A percentile compares a stretch with the other conserved stretches of the same genome.
These are phyloP conservation scores for Cyclotella baltica DNA, from an alignment of 108 stramenopile species.

Conservation along the genomic window DNA sequence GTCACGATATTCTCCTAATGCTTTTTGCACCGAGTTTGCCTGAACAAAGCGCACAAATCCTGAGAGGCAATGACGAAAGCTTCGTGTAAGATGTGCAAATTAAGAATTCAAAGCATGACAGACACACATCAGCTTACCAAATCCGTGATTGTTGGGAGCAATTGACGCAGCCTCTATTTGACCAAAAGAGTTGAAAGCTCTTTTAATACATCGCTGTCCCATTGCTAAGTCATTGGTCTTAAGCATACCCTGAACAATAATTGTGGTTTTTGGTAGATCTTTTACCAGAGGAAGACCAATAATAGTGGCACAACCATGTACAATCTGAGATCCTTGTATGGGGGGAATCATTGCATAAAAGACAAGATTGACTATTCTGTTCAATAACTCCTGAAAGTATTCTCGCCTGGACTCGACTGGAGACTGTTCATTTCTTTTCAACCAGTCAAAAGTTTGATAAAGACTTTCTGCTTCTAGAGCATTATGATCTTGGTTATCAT, in stretches of 20 bases:
- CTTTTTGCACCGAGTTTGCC: constrained; percentile 68
- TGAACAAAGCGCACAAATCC: constrained; percentile 72
- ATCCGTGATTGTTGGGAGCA: constrained; percentile 73
- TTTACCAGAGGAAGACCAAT: constrained; percentile 73
- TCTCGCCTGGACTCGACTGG: constrained; percentile 58
- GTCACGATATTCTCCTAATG: constrained; percentile 60
- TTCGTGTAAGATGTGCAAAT: constrained; percentile 1
- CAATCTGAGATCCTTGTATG: constrained; percentile 73
- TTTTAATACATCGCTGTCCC: constrained; percentile 44
- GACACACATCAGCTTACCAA: constrained; percentile 57
- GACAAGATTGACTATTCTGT: constrained; percentile 74
- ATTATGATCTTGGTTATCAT: constrained; percentile 18
- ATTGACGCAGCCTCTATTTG: constrained; percentile 77
- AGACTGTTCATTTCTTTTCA: constrained; percentile 73
- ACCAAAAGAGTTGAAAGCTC: constrained; percentile 75
- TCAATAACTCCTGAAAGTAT: constrained; percentile 80
- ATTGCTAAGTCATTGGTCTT: constrained; percentile 61
- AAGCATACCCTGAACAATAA: constrained; percentile 83
- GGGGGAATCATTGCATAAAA: constrained; percentile 61
- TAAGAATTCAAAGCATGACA: background rate
- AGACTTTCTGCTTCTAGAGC: constrained; percentile 76
- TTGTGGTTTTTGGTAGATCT: constrained; percentile 66
- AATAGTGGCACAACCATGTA: constrained; percentile 82
- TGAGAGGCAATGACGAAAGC: background rate
- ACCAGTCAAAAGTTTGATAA: constrained; percentile 78